Percentiles rank a stretch among this genome's conserved stretches.
phyloP scores from a whole-genome alignment of 2,329 filamentous ascomycete species.

The Calonectria montana region DNA sequence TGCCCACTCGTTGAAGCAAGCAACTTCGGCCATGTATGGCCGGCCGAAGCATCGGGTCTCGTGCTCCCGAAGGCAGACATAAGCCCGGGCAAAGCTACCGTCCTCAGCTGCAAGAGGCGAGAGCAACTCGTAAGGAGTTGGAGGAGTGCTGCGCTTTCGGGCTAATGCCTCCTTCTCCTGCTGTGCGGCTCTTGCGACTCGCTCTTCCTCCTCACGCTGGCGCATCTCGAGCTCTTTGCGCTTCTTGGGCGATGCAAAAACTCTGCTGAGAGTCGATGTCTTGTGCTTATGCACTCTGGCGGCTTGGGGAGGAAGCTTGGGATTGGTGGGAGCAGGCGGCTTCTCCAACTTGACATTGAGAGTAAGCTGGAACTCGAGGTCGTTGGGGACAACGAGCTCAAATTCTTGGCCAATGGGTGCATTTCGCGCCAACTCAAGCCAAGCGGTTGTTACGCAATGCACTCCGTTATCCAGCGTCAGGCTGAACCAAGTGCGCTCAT shows the following conservation, averaged over 20 bases:
- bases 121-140: conserved; percentile 86
- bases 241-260: conserved; percentile 96
- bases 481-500: conserved; percentile 93
- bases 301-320: conserved; percentile 66
- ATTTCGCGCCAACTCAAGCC: conserved; percentile 90
- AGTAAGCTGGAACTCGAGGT: conserved; percentile 98
- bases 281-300: conserved; percentile 77
- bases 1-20: conserved; percentile 99
- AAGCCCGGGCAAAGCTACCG: conserved; percentile 93
- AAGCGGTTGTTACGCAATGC: conserved; percentile 96
- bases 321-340: conserved; percentile 65
- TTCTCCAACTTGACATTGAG: conserved; percentile 95
- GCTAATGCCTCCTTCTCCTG: conserved; percentile 73
- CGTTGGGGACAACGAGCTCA: conserved; percentile 94
- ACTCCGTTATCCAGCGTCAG: conserved; percentile 98
- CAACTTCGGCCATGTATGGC: conserved; percentile 87
- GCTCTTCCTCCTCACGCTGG: conserved; percentile 85
- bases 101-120: conserved; percentile 89
- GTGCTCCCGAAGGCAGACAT: conserved; percentile 93
- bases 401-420: conserved; percentile 98
- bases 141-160: conserved; percentile 70
- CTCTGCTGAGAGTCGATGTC: conserved; percentile 88
- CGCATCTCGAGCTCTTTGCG: conserved; percentile 92
- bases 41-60: conserved; percentile 90
- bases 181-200: conserved; percentile 73